Evolutionary conservation across 2,329 filamentous ascomycete species (phyloP), one percentile per base, ranked within the genome.

Genomic region (Didymella sp.): DNA sequence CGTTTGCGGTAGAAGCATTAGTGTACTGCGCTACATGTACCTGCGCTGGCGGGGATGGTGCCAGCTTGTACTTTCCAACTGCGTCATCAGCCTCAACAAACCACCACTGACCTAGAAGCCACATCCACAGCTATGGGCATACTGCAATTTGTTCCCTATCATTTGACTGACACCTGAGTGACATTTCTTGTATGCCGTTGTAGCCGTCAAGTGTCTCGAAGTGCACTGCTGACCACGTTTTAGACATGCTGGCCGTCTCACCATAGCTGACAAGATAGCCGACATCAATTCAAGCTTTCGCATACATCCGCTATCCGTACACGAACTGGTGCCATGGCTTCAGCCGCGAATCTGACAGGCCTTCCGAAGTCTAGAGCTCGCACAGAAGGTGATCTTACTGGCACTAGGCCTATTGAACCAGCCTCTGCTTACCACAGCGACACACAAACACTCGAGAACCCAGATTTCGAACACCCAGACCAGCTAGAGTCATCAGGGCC

Each of bases 351-450:
- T 48, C 60, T 68, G 40, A 58, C 60, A 63, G 65, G 35, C 46
- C 56, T 75, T 28, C 73, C 73, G 30, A 74, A 64, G 61, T 76
- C 73, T 24, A 73, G 67, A 44, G 59, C 66, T 30, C 49, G 45
- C 11, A 28, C 43, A n/a, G n/a, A 48, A 8, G 37, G 33, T 21
- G 30, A 56, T 38, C 45, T 61, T 22, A 33, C 51, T 30, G 42
- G 58, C 40, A 46, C 61, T 35, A 51, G 47, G 43, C 30, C 60
- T 21, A 25, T 58, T 46, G 51, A 46, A 7, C 45, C 55, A 5
- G 13, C 48, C 6, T 11, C 43, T 33, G 17, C n/a, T 37, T 19
- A 37, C 33, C 31, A 48, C 30, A 25, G 7, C 28, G 22, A 22
- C 2, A 46, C 24, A 13, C 8, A 30, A 28, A 22, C 37, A 44